Base-by-base conservation (phyloP, 108 stramenopile genomes). In the Skeletonema costatum region DNA sequence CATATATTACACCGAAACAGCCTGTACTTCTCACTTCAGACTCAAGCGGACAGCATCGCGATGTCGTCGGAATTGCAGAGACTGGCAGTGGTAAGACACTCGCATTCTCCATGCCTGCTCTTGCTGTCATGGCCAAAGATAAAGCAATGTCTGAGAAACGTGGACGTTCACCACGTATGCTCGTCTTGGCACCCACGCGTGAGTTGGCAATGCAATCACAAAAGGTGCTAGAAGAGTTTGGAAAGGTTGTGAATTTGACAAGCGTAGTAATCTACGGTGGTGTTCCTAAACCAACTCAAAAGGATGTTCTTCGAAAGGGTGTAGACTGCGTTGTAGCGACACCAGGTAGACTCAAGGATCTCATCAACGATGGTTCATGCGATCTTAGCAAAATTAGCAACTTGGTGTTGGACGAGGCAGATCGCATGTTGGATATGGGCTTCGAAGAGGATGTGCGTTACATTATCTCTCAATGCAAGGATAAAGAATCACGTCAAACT, bases 141-240 rank as follows among this genome's bases (percentile, higher is more conserved):
- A 44, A 38, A 11, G 59, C 60, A 51, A 73, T 64, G 14, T 68
- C 38, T 33, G 67, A 63, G 17, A 73, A 73, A 21, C 74, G 53
- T 35, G 74, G 78, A 21, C 75, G 84, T 32, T 68, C 71, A 7
- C 99, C 98, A 32, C 87, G 91, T 25, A 97, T 98, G 95, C 88
- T 99, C 31, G 96, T 99, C 17, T 75, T 99, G 31, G 94, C 98
- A 2, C 99, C 99, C 17, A 99, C 99, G 17, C 93, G 99, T 32
- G 99, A 99, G 86, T 82, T 99, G 68, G 99, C 99, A 60, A 93
- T 97, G 92, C 99, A 99, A 82, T 91, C 91, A 32, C 87, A 96
- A 36, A 87, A 86, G 51, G 99, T 99, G 4, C 66, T 98, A 59
- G 87, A 96, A 60, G 97, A 97, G 64, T 97, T 91, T 75, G 96